Conservation (phyloP, 2,329 filamentous ascomycete species). For the Botrytis porri region DNA sequence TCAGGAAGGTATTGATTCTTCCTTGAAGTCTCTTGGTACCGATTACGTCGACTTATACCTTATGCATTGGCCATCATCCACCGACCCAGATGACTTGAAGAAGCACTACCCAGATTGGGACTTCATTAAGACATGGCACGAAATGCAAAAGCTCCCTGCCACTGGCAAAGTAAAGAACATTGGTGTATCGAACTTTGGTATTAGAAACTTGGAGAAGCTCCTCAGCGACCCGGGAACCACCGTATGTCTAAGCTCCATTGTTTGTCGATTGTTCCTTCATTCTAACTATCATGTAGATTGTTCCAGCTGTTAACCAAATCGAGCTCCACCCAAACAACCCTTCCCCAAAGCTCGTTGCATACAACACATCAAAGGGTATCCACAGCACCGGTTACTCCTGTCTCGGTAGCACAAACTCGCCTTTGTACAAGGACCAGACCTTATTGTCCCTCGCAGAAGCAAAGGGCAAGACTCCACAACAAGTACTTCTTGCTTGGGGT, state of each 20-base stretch:
- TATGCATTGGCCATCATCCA: conserved; percentile 69
- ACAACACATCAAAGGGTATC: conserved; percentile 70
- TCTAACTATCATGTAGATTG: conserved; percentile 41
- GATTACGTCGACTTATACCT: conserved; percentile 70
- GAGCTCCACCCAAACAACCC: conserved; percentile 80
- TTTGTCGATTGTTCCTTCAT: not conserved
- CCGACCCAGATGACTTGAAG: conserved; percentile 53
- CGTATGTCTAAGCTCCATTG: conserved; percentile 40
- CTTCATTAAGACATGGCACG: conserved; percentile 75
- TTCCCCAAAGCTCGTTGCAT: conserved; percentile 73
- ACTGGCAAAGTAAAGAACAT: conserved; percentile 75
- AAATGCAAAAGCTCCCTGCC: conserved; percentile 66
- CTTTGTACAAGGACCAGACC: conserved; percentile 63
- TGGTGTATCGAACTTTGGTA: conserved; percentile 83
- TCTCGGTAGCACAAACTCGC: conserved; percentile 68
- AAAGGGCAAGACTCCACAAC: conserved; percentile 68
- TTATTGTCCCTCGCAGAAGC: conserved; percentile 60
- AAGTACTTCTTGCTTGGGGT: conserved; percentile 78
- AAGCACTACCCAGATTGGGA: conserved; percentile 76
- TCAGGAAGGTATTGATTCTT: conserved; percentile 57
- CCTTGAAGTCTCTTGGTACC: conserved; percentile 57
- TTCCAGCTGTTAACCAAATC: conserved; percentile 75
- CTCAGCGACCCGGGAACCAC: conserved; percentile 63
- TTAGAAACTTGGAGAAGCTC: conserved; percentile 75
- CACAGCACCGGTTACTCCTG: conserved; percentile 73